phyloP scores from a whole-genome alignment of 2,329 filamentous ascomycete genomes.

The Dothistroma pini region DNA sequence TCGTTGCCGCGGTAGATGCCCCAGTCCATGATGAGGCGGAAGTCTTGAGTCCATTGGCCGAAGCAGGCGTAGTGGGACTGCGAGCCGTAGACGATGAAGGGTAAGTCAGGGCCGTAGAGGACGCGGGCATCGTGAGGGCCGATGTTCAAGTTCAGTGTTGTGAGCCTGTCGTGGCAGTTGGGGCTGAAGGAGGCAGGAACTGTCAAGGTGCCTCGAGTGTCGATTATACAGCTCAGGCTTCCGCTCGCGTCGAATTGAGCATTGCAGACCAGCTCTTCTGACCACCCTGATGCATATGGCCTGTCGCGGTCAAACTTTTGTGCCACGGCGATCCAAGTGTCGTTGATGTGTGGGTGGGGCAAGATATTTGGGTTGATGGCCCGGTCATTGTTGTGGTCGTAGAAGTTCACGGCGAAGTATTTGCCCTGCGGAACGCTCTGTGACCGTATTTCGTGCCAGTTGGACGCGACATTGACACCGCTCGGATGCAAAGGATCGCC shows the following conservation, averaged over 20 bases:
- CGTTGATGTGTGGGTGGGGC: conserved; percentile 2
- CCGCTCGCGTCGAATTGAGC: conserved; percentile 2
- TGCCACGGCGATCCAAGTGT: conserved; percentile 12
- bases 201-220: background rate
- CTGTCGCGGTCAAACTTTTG: conserved; percentile 4
- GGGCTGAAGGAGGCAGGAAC: conserved; percentile 5
- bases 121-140: conserved; percentile 59
- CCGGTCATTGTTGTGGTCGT: background rate
- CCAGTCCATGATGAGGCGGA: conserved; percentile 42
- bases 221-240: conserved; percentile 2
- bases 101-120: conserved; percentile 51
- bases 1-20: conserved; percentile 26
- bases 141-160: conserved; percentile 42
- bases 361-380: conserved; percentile 12
- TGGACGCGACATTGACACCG: background rate
- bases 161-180: conserved; percentile 5
- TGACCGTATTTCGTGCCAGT: conserved; percentile 6
- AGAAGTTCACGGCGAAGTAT: conserved; percentile 13
- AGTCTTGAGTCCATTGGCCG: conserved; percentile 56
- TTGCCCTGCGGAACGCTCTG: conserved; percentile 1
- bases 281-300: conserved; percentile 6
- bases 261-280: conserved; percentile 6
- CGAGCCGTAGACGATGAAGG: conserved; percentile 54
- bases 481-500: background rate
- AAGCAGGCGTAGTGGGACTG: conserved; percentile 55